These are phyloP conservation scores for Suillus discolor DNA, from an alignment of 768 basidiomycete genomes.

Conservation along the genomic window DNA sequence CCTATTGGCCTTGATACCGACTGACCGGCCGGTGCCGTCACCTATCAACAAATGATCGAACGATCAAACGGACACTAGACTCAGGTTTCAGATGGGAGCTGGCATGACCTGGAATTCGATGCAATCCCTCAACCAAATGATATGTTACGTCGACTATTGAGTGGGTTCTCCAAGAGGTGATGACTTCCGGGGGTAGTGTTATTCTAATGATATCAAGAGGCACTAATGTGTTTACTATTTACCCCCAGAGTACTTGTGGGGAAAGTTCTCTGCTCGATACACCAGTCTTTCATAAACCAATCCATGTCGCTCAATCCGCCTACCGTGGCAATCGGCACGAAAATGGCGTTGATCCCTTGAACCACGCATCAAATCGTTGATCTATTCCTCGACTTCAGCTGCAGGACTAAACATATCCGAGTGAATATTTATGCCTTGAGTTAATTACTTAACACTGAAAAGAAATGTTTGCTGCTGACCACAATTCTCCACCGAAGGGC, in stretches of 20 bases:
- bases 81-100: background rate
- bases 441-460: background rate
- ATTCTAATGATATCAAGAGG: background rate
- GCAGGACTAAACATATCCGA: background rate
- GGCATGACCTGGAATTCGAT: background rate
- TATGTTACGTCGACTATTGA: background rate
- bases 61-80: background rate
- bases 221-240: background rate
- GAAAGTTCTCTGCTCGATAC: background rate
- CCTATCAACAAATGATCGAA: background rate
- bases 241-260: background rate
- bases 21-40: background rate
- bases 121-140: background rate
- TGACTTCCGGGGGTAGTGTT: background rate
- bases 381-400: background rate
- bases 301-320: background rate
- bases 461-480: background rate
- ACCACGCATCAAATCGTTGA: slow-evolving; percentile 2
- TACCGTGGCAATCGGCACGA: slow-evolving; percentile 1
- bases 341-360: background rate
- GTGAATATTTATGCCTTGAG: background rate
- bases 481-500: background rate
- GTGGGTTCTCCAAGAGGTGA: background rate
- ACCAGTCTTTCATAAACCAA: background rate
- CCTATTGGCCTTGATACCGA: background rate